Percentiles rank a stretch among this genome's conserved stretches.
phyloP scores from a whole-genome alignment of 164 flowering plant genomes.

The Cinnamomum micranthum region DNA sequence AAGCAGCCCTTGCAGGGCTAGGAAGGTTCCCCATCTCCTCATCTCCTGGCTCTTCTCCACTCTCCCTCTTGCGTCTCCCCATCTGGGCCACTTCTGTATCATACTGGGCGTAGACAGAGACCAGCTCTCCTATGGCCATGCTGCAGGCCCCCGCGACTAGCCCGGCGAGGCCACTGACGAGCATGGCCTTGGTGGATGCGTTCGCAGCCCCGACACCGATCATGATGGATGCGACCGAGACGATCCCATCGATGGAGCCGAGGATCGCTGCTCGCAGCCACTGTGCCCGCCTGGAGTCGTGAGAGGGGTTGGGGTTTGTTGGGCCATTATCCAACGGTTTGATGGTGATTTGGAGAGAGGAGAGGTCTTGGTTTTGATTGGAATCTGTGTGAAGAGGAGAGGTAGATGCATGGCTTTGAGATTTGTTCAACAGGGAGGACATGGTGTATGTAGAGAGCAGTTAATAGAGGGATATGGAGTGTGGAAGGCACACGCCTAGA shows the following conservation, averaged over 20 bases:
- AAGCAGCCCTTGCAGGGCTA: conserved; percentile 13
- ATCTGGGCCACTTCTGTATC: conserved; percentile 23
- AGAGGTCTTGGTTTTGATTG: not conserved
- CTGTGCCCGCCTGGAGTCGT: conserved; percentile 12
- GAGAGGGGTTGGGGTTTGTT: not conserved
- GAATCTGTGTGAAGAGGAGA: not conserved
- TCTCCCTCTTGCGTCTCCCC: conserved; percentile 13
- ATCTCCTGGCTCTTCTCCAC: not conserved
- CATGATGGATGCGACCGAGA: conserved; percentile 20
- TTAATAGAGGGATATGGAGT: not conserved
- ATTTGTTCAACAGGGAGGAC: not conserved
- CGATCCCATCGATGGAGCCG: conserved; percentile 20
- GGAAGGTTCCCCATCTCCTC: conserved; percentile 9
- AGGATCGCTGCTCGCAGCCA: conserved; percentile 21
- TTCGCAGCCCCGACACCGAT: conserved; percentile 21
- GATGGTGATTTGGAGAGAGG: not conserved
- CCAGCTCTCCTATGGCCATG: conserved; percentile 22
- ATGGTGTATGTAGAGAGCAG: not conserved
- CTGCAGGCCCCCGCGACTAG: conserved; percentile 21
- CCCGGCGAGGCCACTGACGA: conserved; percentile 17
- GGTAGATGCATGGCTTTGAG: not conserved
- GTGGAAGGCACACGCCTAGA: conserved; percentile 1
- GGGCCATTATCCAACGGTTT: too few species aligned
- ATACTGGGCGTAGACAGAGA: conserved; percentile 20
- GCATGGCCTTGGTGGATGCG: conserved; percentile 13